Conservation (phyloP, 129 eudicot species). For the Flaveria linearis region DNA sequence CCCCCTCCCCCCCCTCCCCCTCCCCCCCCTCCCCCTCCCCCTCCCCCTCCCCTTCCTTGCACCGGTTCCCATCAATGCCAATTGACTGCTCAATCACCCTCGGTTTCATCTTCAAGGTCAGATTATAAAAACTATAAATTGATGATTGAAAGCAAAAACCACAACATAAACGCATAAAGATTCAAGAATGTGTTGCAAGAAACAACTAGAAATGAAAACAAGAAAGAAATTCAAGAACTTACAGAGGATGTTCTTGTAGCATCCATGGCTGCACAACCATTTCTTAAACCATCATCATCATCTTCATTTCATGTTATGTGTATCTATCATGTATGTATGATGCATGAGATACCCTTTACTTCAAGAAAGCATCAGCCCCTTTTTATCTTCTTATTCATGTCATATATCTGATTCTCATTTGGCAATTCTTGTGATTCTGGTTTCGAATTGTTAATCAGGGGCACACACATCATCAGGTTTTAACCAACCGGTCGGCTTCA, state of each 20-base stretch:
- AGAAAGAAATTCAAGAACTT: constrained; percentile 17
- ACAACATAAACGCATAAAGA: constrained; percentile 1
- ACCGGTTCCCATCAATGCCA: too few relatives aligned
- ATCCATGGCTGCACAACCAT: constrained; percentile 35
- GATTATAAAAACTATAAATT: neutral
- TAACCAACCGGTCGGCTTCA: too few relatives aligned
- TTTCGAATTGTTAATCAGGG: too few relatives aligned
- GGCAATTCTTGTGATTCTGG: too few relatives aligned
- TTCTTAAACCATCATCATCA: constrained; percentile 19
- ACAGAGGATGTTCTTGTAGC: constrained; percentile 34
- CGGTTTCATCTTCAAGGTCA: too few relatives aligned
- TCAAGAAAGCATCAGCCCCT: constrained; percentile 32
- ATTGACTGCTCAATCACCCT: too few relatives aligned
- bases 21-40: too few relatives aligned
- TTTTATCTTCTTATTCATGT: neutral
- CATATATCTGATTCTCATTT: too few relatives aligned
- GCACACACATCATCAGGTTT: too few relatives aligned
- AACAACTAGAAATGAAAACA: neutral
- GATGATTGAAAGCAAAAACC: constrained; percentile 7
- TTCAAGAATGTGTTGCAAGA: constrained; percentile 19
- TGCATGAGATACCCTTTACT: constrained; percentile 25
- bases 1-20: too few relatives aligned
- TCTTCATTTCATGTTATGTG: constrained; percentile 19
- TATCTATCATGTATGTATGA: neutral
- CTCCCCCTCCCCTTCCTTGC: too few relatives aligned